phyloP scores from a whole-genome alignment of 352 stramenopile species.

The Phytophthora macrochlamydospora region DNA sequence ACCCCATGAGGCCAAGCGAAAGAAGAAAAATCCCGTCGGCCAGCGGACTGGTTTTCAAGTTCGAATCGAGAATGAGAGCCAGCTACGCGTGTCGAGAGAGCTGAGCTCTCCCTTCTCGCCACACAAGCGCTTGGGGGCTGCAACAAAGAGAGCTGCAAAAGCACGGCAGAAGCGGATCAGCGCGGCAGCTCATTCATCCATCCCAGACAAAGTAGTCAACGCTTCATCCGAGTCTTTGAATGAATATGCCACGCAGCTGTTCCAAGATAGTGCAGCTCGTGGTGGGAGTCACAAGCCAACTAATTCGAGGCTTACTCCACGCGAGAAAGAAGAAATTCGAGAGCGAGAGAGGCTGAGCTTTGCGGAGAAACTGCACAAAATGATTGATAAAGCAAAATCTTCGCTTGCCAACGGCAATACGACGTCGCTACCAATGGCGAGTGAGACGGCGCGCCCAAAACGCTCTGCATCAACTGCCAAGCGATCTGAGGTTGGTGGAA shows the following conservation, averaged over 20 bases:
- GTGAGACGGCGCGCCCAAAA: conserved; percentile 5
- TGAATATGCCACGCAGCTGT: conserved; percentile 71
- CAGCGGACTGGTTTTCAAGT: conserved; percentile 40
- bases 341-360: conserved; percentile 77
- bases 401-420: conserved; percentile 47
- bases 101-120: conserved; percentile 31
- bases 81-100: conserved; percentile 45
- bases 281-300: conserved; percentile 3
- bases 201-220: conserved; percentile 15
- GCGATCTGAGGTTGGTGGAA: conserved; percentile 1
- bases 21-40: conserved; percentile 31
- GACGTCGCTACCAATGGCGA: conserved; percentile 4
- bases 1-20: conserved; percentile 30
- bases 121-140: conserved; percentile 28
- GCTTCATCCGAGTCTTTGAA: conserved; percentile 63
- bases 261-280: conserved; percentile 44
- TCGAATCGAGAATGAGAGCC: conserved; percentile 45
- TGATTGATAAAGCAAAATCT: conserved; percentile 87
- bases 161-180: conserved; percentile 29
- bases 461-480: conserved; percentile 14
- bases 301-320: conserved; percentile 23
- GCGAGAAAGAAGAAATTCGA: conserved; percentile 44
- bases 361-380: conserved; percentile 87
- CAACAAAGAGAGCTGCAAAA: conserved; percentile 34
- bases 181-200: conserved; percentile 3